Percentiles rank a stretch among this genome's conserved stretches.
phyloP scores from a whole-genome alignment of 768 basidiomycete species.

The Filobasidium floriforme region DNA sequence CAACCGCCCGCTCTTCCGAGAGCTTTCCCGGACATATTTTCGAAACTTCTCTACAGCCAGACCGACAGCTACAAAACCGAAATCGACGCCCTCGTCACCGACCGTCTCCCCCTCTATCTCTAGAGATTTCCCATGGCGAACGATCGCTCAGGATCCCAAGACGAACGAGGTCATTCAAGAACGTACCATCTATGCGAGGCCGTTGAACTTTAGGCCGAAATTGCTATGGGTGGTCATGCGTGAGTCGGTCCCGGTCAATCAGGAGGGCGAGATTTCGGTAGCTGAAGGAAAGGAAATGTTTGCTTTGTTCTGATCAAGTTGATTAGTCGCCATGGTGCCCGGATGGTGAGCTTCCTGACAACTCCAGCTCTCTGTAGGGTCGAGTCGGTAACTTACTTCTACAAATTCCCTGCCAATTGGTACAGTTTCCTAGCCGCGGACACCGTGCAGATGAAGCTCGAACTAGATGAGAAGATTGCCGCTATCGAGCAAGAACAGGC shows the following conservation, averaged over 20 bases:
- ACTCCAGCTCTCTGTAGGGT: neutral
- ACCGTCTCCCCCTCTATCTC: neutral
- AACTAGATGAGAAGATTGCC: neutral
- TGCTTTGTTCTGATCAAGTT: neutral
- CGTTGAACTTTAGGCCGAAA: slow-evolving; percentile 15
- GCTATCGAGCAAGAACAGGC: neutral
- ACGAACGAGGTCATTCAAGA: slow-evolving; percentile 12
- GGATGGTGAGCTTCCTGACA: slow-evolving; percentile 4
- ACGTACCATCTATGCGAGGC: slow-evolving; percentile 16
- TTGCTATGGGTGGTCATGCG: slow-evolving; percentile 20
- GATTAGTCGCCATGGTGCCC: slow-evolving; percentile 1
- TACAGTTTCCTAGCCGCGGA: slow-evolving; percentile 3
- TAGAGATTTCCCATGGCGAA: slow-evolving; percentile 17
- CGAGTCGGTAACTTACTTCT: neutral
- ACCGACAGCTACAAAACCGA: too few relatives aligned
- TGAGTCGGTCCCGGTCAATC: neutral
- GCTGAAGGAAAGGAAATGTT: neutral
- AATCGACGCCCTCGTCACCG: too few relatives aligned
- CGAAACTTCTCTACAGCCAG: too few relatives aligned
- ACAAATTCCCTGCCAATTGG: neutral
- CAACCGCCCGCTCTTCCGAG: too few relatives aligned
- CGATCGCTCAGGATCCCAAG: slow-evolving; percentile 4
- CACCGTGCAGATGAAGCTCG: neutral
- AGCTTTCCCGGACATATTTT: too few relatives aligned
- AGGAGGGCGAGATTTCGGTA: neutral